Evolutionary conservation across 345 rosid species (phyloP).

Genomic region (Rhodomyrtus tomentosa): DNA sequence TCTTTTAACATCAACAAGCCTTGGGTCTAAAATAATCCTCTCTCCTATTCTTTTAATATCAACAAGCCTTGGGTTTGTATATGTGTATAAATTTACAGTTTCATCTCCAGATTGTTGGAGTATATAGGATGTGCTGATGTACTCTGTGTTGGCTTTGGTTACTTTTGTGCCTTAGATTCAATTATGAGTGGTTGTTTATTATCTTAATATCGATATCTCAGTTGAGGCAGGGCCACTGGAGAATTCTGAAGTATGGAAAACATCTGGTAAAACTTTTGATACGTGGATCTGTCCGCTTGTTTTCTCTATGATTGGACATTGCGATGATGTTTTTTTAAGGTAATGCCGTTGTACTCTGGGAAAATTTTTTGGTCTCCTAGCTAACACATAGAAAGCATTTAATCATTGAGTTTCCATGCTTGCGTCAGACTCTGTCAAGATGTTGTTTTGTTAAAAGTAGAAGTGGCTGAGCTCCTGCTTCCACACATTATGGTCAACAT

Average conservation of each 20-base stretch:
- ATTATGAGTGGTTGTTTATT: not conserved
- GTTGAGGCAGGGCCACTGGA: conserved; percentile 54
- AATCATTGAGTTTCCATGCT: conserved; percentile 2
- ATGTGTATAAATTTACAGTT: not conserved
- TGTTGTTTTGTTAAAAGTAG: conserved; percentile 67
- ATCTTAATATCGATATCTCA: conserved; percentile 8
- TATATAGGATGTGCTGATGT: not conserved
- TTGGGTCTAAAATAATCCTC: too few species aligned
- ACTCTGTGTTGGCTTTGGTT: not conserved
- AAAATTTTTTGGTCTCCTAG: not conserved
- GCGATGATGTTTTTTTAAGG: conserved; percentile 77
- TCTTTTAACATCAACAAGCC: too few species aligned
- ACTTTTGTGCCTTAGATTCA: not conserved
- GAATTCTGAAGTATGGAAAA: conserved; percentile 65
- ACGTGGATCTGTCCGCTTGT: conserved; percentile 88
- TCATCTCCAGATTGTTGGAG: not conserved
- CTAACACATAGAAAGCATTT: not conserved
- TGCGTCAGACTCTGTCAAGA: conserved; percentile 76
- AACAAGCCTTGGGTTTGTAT: too few species aligned
- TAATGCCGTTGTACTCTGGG: conserved; percentile 5
- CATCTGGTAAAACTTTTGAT: conserved; percentile 60
- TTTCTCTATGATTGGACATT: conserved; percentile 54
- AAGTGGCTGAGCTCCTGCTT: conserved; percentile 82
- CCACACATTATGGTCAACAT: conserved; percentile 68
- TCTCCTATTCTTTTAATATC: too few species aligned